Percentiles rank a stretch among this genome's conserved stretches.
phyloP scores from a whole-genome alignment of 2,329 filamentous ascomycete species.

The Fusarium veterinarium region DNA sequence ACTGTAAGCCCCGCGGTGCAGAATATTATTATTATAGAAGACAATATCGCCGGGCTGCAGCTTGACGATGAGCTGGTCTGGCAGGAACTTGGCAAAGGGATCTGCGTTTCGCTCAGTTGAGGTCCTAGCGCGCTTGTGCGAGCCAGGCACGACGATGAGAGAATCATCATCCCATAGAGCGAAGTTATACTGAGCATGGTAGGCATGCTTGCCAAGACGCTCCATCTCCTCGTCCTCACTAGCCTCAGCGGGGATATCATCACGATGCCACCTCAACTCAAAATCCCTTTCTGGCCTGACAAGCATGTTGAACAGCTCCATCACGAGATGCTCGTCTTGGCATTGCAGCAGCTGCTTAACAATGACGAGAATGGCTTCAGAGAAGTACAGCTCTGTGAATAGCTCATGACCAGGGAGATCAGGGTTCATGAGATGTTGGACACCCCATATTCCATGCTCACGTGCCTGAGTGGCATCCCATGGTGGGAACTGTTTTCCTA shows the following conservation, averaged over 20 bases:
- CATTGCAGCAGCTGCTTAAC: conserved; percentile 72
- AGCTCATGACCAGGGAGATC: conserved; percentile 68
- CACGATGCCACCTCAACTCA: conserved; percentile 84
- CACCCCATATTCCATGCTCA: conserved; percentile 82
- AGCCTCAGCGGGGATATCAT: conserved; percentile 79
- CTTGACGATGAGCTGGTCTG: conserved; percentile 72
- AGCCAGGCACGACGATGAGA: conserved; percentile 81
- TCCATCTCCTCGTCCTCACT: conserved; percentile 73
- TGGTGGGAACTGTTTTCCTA: conserved; percentile 88
- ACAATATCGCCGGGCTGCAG: conserved; percentile 81
- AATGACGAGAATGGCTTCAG: conserved; percentile 69
- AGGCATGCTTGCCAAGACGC: conserved; percentile 69
- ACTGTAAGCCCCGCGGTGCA: conserved; percentile 78
- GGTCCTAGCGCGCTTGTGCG: conserved; percentile 78
- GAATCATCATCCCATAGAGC: conserved; percentile 80
- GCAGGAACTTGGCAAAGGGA: conserved; percentile 71
- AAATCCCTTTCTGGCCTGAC: conserved; percentile 79
- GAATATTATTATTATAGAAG: conserved; percentile 92
- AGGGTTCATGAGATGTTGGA: conserved; percentile 86
- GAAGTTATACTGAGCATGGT: conserved; percentile 89
- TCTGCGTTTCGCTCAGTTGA: conserved; percentile 74
- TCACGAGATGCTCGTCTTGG: conserved; percentile 73
- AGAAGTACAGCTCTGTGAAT: conserved; percentile 80
- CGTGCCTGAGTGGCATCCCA: conserved; percentile 72
- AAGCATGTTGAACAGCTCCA: conserved; percentile 91